A percentile compares a stretch with the other conserved stretches of the same genome.
Evolutionary conservation across 2,329 filamentous ascomycete genomes (phyloP).

Genomic region (Colletotrichum endophyticum): DNA sequence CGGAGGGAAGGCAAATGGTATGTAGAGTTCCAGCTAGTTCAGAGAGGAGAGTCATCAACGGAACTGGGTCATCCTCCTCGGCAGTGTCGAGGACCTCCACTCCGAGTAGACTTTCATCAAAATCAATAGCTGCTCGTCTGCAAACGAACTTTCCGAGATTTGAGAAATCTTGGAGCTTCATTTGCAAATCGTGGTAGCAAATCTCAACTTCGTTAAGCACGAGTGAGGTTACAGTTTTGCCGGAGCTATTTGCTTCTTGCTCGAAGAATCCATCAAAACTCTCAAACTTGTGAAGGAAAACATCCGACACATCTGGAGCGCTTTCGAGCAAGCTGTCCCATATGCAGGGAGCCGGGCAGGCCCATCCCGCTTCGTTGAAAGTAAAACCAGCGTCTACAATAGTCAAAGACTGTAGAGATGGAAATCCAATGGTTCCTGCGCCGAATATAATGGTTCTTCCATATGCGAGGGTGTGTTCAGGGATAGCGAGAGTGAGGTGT

Average conservation of each 20-base stretch:
- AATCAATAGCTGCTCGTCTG: not conserved
- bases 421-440: not conserved
- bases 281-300: not conserved
- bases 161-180: not conserved
- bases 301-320: not conserved
- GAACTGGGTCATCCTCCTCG: not conserved
- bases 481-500: not conserved
- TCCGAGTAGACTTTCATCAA: not conserved
- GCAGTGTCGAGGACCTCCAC: not conserved
- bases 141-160: not conserved
- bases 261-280: not conserved
- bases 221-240: not conserved
- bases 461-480: not conserved
- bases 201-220: not conserved
- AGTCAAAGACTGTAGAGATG: not conserved
- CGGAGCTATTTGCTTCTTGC: not conserved
- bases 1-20: not conserved
- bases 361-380: not conserved
- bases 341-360: not conserved
- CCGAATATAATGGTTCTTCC: not conserved
- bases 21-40: not conserved
- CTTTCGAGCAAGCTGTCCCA: not conserved
- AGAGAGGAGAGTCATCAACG: not conserved
- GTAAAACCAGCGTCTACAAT: too few relatives aligned
- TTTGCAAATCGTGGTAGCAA: fast-evolving